Conservation (phyloP, 1,139 yeast genomes). For the Blastobotrys raffinosifermentans region DNA sequence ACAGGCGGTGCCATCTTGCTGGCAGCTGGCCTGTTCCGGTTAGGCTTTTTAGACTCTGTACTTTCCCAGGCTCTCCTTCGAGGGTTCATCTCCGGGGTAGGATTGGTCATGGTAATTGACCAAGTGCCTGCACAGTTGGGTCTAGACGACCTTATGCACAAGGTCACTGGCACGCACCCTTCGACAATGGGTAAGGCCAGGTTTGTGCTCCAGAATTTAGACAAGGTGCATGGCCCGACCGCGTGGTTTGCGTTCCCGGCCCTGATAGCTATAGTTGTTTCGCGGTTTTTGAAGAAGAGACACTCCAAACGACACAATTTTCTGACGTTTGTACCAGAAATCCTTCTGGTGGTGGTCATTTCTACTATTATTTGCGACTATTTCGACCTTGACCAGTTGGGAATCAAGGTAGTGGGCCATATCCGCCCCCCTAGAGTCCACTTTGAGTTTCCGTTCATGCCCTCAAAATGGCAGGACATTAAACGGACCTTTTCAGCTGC, state of each 20-base stretch:
- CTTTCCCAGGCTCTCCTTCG: slow-evolving; percentile 74
- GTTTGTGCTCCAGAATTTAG: slow-evolving; percentile 46
- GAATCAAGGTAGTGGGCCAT: slow-evolving; percentile 65
- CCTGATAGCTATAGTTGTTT: slow-evolving; percentile 26
- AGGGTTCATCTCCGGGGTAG: slow-evolving; percentile 93
- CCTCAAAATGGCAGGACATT: slow-evolving; percentile 31
- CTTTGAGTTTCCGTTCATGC: slow-evolving; percentile 46
- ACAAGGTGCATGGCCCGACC: slow-evolving; percentile 32
- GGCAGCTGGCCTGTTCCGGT: slow-evolving; percentile 72
- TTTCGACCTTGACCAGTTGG: slow-evolving; percentile 50
- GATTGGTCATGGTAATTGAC: slow-evolving; percentile 79
- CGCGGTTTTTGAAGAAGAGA: slow-evolving; percentile 25
- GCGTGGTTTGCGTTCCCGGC: slow-evolving; percentile 31
- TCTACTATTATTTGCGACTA: slow-evolving; percentile 54
- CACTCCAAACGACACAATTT: slow-evolving; percentile 17
- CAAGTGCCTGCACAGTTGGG: slow-evolving; percentile 72
- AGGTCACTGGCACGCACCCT: slow-evolving; percentile 52
- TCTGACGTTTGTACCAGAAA: slow-evolving; percentile 68
- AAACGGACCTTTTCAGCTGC: slow-evolving; percentile 36
- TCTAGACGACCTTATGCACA: slow-evolving; percentile 39
- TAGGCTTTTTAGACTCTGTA: slow-evolving; percentile 86
- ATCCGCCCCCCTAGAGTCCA: slow-evolving; percentile 44
- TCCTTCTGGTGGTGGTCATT: slow-evolving; percentile 61
- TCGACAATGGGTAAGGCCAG: slow-evolving; percentile 67
- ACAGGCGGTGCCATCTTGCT: slow-evolving; percentile 71